Evolutionary conservation across 2,329 filamentous ascomycete species (phyloP).

Genomic region (Talaromyces pinophilus): DNA sequence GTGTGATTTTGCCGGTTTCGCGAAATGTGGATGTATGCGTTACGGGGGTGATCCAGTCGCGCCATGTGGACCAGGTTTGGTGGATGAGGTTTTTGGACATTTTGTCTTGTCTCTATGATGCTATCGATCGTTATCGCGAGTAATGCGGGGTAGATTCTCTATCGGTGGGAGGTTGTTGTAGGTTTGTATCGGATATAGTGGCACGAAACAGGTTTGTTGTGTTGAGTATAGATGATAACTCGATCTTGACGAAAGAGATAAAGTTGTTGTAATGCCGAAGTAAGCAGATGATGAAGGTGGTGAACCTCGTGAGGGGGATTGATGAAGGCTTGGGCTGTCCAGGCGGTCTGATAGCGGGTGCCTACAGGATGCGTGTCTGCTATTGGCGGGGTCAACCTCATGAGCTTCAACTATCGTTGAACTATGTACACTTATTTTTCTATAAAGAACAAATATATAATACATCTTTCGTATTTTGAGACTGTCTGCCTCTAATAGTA

Average conservation of each 20-base stretch:
- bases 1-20: constrained; percentile 90
- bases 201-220: no score
- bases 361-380: not conserved
- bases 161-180: not conserved
- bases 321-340: not conserved
- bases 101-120: not conserved
- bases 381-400: not conserved
- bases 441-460: not conserved
- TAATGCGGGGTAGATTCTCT: constrained; percentile 21
- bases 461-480: not conserved
- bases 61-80: constrained; percentile 86
- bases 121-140: constrained; percentile 8
- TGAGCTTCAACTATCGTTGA: not conserved
- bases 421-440: not conserved
- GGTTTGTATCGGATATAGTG: not conserved
- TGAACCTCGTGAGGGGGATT: constrained; percentile 10
- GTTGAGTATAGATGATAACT: not conserved
- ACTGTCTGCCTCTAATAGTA: not conserved
- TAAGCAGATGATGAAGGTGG: not conserved
- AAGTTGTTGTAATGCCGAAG: not conserved
- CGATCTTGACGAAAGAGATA: not conserved
- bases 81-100: constrained; percentile 76
- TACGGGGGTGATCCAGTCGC: constrained; percentile 87
- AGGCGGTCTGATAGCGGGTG: constrained; percentile 3
- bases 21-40: constrained; percentile 91